These are phyloP conservation scores for Extremus antarcticus DNA, from an alignment of 495 filamentous ascomycete species.

Conservation along the genomic window DNA sequence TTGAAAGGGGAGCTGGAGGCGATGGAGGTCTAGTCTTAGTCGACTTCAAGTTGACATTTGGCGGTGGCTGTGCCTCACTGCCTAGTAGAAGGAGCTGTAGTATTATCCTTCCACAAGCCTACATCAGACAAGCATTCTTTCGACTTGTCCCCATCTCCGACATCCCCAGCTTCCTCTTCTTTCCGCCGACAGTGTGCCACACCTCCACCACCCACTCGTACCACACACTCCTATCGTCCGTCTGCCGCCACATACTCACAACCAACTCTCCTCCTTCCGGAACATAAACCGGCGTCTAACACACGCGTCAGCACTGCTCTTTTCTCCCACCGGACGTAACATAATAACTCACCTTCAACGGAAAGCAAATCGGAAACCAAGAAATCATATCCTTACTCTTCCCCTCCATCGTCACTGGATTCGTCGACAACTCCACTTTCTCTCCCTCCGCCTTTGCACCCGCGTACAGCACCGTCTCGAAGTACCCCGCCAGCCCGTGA, in stretches of 20 bases:
- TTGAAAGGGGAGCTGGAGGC: conserved; percentile 68
- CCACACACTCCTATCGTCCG: conserved; percentile 92
- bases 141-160: conserved; percentile 84
- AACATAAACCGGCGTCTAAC: conserved; percentile 73
- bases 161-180: conserved; percentile 58
- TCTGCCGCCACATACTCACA: conserved; percentile 87
- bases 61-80: too few species aligned
- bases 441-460: conserved; percentile 15
- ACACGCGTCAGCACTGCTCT: neutral
- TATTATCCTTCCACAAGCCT: too few species aligned
- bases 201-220: conserved; percentile 93
- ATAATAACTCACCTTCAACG: conserved; percentile 66
- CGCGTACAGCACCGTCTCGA: conserved; percentile 81
- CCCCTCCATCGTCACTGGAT: conserved; percentile 79
- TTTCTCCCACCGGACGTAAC: neutral
- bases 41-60: too few species aligned
- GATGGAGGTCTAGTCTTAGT: conserved; percentile 33
- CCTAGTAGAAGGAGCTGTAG: too few species aligned
- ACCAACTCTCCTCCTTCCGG: conserved; percentile 76
- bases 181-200: conserved; percentile 31
- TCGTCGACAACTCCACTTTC: conserved; percentile 77
- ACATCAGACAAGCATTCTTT: conserved; percentile 90
- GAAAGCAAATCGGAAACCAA: conserved; percentile 99
- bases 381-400: conserved; percentile 96
- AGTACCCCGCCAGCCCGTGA: conserved; percentile 89